phyloP scores from a whole-genome alignment of 257 asterid species.

The Primulina tabacum region DNA sequence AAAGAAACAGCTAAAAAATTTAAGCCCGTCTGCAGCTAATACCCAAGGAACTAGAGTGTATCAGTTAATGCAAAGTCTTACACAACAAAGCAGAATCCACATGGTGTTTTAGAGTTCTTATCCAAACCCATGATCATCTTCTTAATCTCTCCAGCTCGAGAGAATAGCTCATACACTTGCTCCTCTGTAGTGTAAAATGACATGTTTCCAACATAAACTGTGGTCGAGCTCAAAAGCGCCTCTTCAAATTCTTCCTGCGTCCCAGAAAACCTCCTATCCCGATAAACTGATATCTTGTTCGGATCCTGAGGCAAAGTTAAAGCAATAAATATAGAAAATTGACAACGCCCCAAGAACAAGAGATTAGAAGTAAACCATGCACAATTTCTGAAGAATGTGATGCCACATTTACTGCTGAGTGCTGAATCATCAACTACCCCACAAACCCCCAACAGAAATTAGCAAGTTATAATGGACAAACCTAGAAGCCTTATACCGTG shows the following conservation, averaged over 20 bases:
- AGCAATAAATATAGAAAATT: background rate
- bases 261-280: constrained; percentile 93
- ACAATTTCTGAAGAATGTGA: background rate
- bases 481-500: background rate
- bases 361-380: constrained; percentile 1
- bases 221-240: constrained; percentile 61
- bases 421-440: background rate
- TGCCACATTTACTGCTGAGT: background rate
- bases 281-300: constrained; percentile 76
- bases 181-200: constrained; percentile 97
- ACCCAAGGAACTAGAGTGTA: background rate
- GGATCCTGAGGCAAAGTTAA: constrained; percentile 51
- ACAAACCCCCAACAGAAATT: background rate
- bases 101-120: constrained; percentile 87
- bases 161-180: constrained; percentile 88
- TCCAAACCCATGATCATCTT: constrained; percentile 96
- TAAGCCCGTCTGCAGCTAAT: constrained; percentile 1
- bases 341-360: background rate
- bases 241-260: constrained; percentile 88
- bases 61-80: constrained; percentile 32
- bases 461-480: background rate
- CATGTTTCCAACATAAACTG: constrained; percentile 90
- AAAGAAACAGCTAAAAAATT: background rate
- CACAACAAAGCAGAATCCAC: constrained; percentile 95
- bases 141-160: constrained; percentile 90